These are phyloP conservation scores for Kitagawia praeruptora DNA, from an alignment of 129 eudicot genomes.

Conservation along the genomic window DNA sequence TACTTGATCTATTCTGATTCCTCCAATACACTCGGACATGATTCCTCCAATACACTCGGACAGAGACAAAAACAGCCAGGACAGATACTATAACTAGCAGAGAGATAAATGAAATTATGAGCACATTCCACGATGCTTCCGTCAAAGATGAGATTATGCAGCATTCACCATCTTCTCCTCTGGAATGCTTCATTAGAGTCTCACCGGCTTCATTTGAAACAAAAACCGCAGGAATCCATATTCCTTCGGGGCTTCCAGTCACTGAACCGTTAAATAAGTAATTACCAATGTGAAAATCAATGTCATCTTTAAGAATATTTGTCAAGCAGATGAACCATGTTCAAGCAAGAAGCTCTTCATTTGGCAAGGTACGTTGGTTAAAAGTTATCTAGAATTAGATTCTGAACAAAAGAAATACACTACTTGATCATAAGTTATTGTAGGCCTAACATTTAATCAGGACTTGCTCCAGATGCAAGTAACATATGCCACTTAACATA, in stretches of 20 bases:
- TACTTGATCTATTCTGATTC: slow-evolving; percentile 8
- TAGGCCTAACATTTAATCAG: background rate
- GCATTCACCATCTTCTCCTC: slow-evolving; percentile 14
- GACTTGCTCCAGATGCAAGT: background rate
- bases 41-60: slow-evolving; percentile 2
- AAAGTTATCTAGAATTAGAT: background rate
- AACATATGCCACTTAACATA: background rate
- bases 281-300: background rate
- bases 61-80: slow-evolving; percentile 8
- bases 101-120: slow-evolving; percentile 23
- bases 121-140: slow-evolving; percentile 18
- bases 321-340: background rate
- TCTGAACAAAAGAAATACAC: background rate
- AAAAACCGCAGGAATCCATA: slow-evolving; percentile 20
- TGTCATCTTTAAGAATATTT: background rate
- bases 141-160: slow-evolving; percentile 19
- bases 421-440: background rate
- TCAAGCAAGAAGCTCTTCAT: background rate
- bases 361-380: background rate
- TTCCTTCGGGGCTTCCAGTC: slow-evolving; percentile 23
- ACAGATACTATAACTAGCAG: slow-evolving; percentile 15
- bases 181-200: slow-evolving; percentile 19
- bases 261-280: slow-evolving; percentile 10
- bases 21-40: background rate
- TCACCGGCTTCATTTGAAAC: slow-evolving; percentile 21